Evolutionary conservation across 2,329 filamentous ascomycete genomes (phyloP), one percentile per base, ranked within the genome.

Genomic region (Aplosporella prunicola): DNA sequence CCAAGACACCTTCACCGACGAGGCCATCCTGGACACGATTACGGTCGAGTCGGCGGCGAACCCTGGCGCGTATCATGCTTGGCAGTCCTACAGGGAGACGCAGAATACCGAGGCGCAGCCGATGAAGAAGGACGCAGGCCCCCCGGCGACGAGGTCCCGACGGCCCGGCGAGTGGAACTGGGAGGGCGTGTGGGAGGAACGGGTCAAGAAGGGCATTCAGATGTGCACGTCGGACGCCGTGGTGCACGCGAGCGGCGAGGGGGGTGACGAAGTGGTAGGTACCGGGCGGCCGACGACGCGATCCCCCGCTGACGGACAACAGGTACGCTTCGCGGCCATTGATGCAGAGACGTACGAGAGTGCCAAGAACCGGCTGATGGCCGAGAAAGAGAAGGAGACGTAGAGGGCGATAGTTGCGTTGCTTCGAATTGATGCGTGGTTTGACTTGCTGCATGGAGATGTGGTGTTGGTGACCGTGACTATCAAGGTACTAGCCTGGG

Each of bases 151-250:
- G 50, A 61, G 64, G 64, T 74, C 62, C 42, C 65, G 78, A 43
- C 68, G 72, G 33, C 86, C 86, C 0, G 83, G 82, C 5, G 82
- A 93, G 50, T 96, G 89, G 89, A 93, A 93, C 54, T 96, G 89
- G 89, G 86, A 94, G 51, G 88, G 89, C 0, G 89, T 96, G 0
- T 98, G 89, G 89, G 84, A 93, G 55, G 81, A 88, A 46, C 74
- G 89, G 38, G 88, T 94, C 1, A 80, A 76, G 58, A 83, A 81
- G 57, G 82, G 82, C 13, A 75, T 95, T 28, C 74, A 80, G 34
- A 71, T 74, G 8, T 93, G 86, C 51, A 63, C 86, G 33, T 83
- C 84, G 1, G 89, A 96, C 47, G 67, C 78, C 2, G 78, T 85
- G 4, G 62, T 96, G 16, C 96, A 79, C 61, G 85, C 86, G 5